A percentile compares a stretch with the other conserved stretches of the same genome.
Evolutionary conservation across 164 flowering plant genomes (phyloP).

Genomic region (Annona squamosa): DNA sequence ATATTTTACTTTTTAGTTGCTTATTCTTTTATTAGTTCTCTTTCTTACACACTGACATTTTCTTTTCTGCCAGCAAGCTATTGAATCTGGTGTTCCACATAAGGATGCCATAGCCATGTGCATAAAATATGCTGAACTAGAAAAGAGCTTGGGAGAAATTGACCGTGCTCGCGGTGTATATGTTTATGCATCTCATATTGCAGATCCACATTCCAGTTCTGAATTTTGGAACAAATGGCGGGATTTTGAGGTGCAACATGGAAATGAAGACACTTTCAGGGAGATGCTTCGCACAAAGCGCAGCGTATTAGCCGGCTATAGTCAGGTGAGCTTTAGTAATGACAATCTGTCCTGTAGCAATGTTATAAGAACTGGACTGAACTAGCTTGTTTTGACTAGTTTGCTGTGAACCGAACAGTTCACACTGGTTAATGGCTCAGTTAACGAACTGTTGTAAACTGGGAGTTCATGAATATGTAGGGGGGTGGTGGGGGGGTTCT

Average conservation of each 20-base stretch:
- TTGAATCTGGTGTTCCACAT: constrained; percentile 81
- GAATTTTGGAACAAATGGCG: constrained; percentile 88
- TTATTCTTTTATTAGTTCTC: too few species aligned
- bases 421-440: too few species aligned
- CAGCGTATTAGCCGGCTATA: constrained; percentile 79
- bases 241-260: constrained; percentile 92
- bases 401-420: too few species aligned
- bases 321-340: constrained; percentile 49
- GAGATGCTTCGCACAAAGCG: constrained; percentile 92
- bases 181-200: constrained; percentile 61
- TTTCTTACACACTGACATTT: too few species aligned
- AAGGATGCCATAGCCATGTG: constrained; percentile 87
- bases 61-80: constrained; percentile 46
- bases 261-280: constrained; percentile 90
- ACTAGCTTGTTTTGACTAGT: too few species aligned
- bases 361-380: background rate
- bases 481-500: background rate
- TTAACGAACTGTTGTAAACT: too few species aligned
- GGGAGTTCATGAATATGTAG: too few species aligned
- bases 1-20: too few species aligned
- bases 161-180: constrained; percentile 79
- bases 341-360: background rate
- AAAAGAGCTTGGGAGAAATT: constrained; percentile 88
- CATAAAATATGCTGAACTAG: constrained; percentile 86
- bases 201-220: constrained; percentile 74